Percentiles rank a stretch among this genome's conserved stretches.
Conservation (phyloP, 2,329 filamentous ascomycete species). For the Alternaria novae-zelandiae region DNA sequence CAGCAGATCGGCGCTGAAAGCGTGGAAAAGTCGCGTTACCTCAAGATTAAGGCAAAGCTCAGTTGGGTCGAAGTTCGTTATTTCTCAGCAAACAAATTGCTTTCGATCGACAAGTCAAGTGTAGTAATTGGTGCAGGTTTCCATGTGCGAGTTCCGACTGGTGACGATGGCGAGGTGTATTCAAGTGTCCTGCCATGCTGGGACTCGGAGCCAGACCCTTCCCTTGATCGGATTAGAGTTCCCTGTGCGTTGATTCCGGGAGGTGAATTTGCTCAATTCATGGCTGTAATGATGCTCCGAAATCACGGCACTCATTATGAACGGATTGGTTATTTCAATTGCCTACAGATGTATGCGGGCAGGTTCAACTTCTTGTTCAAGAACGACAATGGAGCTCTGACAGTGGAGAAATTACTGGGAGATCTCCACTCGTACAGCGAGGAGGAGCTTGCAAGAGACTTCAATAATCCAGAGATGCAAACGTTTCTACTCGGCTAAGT, state of each 20-base stretch:
- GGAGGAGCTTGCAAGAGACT: background rate
- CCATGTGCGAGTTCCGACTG: background rate
- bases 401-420: too few relatives aligned
- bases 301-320: background rate
- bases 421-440: too few relatives aligned
- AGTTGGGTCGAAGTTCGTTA: background rate
- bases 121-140: too few relatives aligned
- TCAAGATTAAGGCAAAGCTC: background rate
- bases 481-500: background rate
- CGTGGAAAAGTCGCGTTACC: background rate
- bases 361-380: too few relatives aligned
- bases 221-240: accelerated
- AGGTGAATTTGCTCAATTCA: accelerated
- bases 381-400: too few relatives aligned
- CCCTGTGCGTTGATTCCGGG: background rate
- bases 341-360: too few relatives aligned
- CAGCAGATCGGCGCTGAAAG: accelerated
- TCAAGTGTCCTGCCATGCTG: background rate
- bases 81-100: background rate
- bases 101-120: background rate
- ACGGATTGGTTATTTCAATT: background rate
- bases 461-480: background rate
- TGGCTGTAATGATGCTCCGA: background rate
- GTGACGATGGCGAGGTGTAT: background rate
- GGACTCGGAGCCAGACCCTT: background rate